phyloP scores from a whole-genome alignment of 148 eudicot species.

The Camellia granthamiana region DNA sequence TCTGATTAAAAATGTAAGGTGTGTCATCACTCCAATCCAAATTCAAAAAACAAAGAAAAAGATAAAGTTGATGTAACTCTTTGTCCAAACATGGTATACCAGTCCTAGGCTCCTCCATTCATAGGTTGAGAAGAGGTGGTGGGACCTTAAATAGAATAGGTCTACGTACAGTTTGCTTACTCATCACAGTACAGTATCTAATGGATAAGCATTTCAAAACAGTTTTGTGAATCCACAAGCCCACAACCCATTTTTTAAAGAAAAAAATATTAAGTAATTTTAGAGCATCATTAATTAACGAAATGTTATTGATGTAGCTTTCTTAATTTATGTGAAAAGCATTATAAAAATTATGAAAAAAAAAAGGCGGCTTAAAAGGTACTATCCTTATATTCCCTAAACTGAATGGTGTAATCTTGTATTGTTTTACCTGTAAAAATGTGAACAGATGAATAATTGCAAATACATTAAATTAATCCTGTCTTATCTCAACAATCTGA shows the following conservation, averaged over 20 bases:
- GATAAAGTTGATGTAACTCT: slow-evolving; percentile 1
- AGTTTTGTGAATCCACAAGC: not conserved
- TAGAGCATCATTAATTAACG: too few relatives aligned
- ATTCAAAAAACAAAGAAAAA: not conserved
- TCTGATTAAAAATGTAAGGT: not conserved
- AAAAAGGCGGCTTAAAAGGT: too few relatives aligned
- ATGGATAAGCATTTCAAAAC: slow-evolving; percentile 1
- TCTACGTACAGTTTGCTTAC: slow-evolving; percentile 7
- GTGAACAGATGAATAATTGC: too few relatives aligned
- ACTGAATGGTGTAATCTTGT: too few relatives aligned
- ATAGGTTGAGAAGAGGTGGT: not conserved
- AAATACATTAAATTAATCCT: too few relatives aligned
- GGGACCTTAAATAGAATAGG: not conserved
- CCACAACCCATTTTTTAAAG: not conserved
- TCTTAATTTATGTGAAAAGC: too few relatives aligned
- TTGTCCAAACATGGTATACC: slow-evolving; percentile 11
- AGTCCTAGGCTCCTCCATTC: not conserved
- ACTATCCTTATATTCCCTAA: too few relatives aligned
- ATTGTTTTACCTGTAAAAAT: too few relatives aligned
- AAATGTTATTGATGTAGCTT: too few relatives aligned
- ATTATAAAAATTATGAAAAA: too few relatives aligned
- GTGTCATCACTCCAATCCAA: not conserved
- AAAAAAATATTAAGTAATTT: too few relatives aligned
- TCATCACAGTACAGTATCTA: not conserved
- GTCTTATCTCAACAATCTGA: too few relatives aligned